A percentile compares a stretch with the other conserved stretches of the same genome.
Conservation (phyloP, 2,329 filamentous ascomycete species). For the Fusarium sulawesiense region DNA sequence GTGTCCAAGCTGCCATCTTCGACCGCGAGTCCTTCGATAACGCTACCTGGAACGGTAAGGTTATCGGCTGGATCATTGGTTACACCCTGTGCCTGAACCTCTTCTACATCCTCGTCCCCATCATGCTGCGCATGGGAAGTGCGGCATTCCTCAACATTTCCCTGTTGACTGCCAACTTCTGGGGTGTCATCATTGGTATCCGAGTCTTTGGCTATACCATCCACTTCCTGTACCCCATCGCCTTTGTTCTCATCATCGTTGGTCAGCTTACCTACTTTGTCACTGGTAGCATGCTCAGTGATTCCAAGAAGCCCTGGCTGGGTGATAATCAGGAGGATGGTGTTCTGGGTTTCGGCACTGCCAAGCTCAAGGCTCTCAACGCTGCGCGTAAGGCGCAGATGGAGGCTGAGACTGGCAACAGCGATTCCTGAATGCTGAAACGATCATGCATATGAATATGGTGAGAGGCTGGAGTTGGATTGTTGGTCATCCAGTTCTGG, state of each 20-base stretch:
- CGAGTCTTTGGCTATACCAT: conserved; percentile 83
- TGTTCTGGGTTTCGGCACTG: conserved; percentile 83
- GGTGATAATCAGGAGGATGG: conserved; percentile 86
- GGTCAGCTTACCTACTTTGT: conserved; percentile 91
- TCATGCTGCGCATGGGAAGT: conserved; percentile 88
- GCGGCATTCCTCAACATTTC: conserved; percentile 98
- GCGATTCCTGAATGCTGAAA: neutral
- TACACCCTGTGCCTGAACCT: conserved; percentile 85
- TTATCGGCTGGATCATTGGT: conserved; percentile 86
- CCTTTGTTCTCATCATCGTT: conserved; percentile 90
- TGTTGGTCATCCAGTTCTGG: neutral
- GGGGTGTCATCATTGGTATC: conserved; percentile 93
- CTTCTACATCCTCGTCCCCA: conserved; percentile 89
- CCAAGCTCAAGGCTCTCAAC: conserved; percentile 78
- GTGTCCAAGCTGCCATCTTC: conserved; percentile 90
- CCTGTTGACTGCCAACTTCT: conserved; percentile 93
- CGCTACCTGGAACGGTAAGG: conserved; percentile 72
- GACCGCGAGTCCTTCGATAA: conserved; percentile 78
- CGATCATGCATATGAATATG: neutral
- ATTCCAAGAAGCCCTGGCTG: conserved; percentile 95
- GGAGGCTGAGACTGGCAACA: conserved; percentile 45
- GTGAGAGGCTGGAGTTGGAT: neutral
- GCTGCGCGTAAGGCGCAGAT: conserved; percentile 59
- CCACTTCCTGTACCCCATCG: conserved; percentile 94
- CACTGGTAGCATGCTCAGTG: conserved; percentile 82